Percentiles rank a stretch among this genome's conserved stretches.
Conservation (phyloP, 345 rosid genomes). For the Mallotus nudiflorus region DNA sequence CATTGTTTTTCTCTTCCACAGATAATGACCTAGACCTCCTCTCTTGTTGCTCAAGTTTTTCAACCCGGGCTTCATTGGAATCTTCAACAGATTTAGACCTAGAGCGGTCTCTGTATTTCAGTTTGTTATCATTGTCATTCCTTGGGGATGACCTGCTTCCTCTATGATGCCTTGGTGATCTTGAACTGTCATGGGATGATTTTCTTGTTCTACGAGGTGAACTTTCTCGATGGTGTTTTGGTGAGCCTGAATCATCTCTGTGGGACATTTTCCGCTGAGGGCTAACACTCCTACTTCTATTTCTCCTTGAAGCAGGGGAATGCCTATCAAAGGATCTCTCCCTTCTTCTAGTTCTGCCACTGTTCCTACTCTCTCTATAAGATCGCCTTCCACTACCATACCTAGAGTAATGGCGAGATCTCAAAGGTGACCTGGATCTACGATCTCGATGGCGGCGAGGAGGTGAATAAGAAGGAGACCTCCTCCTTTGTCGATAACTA, state of each 20-base stretch:
- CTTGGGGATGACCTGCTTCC: constrained; percentile 53
- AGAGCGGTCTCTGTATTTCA: constrained; percentile 45
- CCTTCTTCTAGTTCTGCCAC: constrained; percentile 49
- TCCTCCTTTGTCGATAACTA: constrained; percentile 54
- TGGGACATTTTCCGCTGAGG: constrained; percentile 58
- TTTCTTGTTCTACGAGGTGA: constrained; percentile 50
- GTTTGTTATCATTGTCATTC: constrained; percentile 47
- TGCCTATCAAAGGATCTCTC: constrained; percentile 57
- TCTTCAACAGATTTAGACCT: constrained; percentile 61
- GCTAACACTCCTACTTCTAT: constrained; percentile 67
- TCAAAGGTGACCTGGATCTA: constrained; percentile 71
- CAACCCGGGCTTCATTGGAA: constrained; percentile 38
- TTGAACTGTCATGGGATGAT: constrained; percentile 52
- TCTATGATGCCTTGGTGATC: constrained; percentile 61
- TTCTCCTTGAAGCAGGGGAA: constrained; percentile 67
- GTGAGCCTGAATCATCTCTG: constrained; percentile 54
- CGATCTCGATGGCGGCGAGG: constrained; percentile 53
- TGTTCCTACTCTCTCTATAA: constrained; percentile 55
- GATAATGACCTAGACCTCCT: constrained; percentile 61
- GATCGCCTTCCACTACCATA: constrained; percentile 60
- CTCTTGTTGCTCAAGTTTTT: constrained; percentile 36
- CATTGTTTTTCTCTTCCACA: constrained; percentile 39
- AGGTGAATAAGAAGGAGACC: constrained; percentile 76
- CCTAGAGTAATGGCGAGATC: constrained; percentile 53
- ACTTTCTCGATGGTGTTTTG: constrained; percentile 50